A percentile compares a stretch with the other conserved stretches of the same genome.
phyloP scores from a whole-genome alignment of 2,329 filamentous ascomycete species.

The Pleomassaria siparia region DNA sequence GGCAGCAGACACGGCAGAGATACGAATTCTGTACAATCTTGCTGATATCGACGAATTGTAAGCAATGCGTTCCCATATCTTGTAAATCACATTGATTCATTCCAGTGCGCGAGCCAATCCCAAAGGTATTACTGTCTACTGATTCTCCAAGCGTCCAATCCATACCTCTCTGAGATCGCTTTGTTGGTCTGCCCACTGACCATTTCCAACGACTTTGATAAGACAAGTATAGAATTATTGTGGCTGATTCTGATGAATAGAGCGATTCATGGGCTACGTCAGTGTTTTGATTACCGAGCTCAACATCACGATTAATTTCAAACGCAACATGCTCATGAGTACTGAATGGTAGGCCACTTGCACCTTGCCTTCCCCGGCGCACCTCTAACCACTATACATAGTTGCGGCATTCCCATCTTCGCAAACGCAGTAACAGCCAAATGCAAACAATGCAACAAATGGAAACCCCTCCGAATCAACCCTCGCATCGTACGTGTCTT shows the following conservation, averaged over 20 bases:
- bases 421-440: slow-evolving; percentile 47
- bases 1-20: slow-evolving; percentile 20
- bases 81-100: neutral
- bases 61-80: neutral
- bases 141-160: too few relatives aligned
- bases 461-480: slow-evolving; percentile 43
- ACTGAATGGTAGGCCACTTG: slow-evolving; percentile 40
- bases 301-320: slow-evolving; percentile 43
- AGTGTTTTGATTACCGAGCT: slow-evolving; percentile 48
- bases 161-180: too few relatives aligned
- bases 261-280: slow-evolving; percentile 46
- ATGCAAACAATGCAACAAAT: slow-evolving; percentile 47
- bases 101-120: slow-evolving; percentile 32
- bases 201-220: too few relatives aligned
- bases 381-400: neutral
- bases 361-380: neutral
- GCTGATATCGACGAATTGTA: slow-evolving; percentile 49
- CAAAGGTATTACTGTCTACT: slow-evolving; percentile 7
- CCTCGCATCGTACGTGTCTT: slow-evolving; percentile 42
- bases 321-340: slow-evolving; percentile 49
- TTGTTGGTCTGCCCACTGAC: too few relatives aligned
- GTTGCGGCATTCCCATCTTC: slow-evolving; percentile 57
- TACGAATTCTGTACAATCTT: slow-evolving; percentile 46
- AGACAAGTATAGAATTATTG: too few relatives aligned
- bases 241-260: neutral